Evolutionary conservation across 2,329 filamentous ascomycete genomes (phyloP).

Genomic region (Ophioceras dolichostomum): DNA sequence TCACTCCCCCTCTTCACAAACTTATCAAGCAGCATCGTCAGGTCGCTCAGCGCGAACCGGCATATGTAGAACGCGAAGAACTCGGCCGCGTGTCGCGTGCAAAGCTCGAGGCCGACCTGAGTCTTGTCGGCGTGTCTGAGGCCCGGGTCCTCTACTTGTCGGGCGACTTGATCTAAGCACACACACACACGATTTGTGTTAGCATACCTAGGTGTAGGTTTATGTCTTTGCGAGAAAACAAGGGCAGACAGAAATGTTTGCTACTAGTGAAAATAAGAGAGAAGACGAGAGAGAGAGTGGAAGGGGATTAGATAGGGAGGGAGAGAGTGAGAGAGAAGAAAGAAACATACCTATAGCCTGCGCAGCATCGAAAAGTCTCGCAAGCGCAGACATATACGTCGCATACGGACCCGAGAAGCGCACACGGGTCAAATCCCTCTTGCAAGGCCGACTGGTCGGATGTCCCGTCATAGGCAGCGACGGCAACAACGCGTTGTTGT

Average conservation of each 20-base stretch:
- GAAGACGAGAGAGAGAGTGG: too few species aligned
- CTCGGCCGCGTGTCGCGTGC: slow-evolving; percentile 84
- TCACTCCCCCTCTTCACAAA: slow-evolving; percentile 94
- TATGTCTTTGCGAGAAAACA: too few species aligned
- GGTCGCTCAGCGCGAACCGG: slow-evolving; percentile 81
- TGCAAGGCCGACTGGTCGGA: slow-evolving; percentile 54
- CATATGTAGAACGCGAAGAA: slow-evolving; percentile 98
- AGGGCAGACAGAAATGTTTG: neutral
- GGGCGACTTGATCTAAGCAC: slow-evolving; percentile 63
- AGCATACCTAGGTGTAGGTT: neutral
- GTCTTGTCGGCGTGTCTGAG: slow-evolving; percentile 86
- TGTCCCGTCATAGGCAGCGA: slow-evolving; percentile 66
- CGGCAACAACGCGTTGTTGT: slow-evolving; percentile 50
- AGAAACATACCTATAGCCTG: slow-evolving; percentile 74
- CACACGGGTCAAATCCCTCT: slow-evolving; percentile 55
- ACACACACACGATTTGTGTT: neutral
- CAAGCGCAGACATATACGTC: slow-evolving; percentile 83
- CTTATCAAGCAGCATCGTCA: slow-evolving; percentile 81
- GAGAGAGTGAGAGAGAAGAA: neutral
- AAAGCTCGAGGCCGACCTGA: slow-evolving; percentile 88
- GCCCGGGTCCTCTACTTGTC: slow-evolving; percentile 91
- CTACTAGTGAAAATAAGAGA: too few species aligned
- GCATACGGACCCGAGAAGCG: slow-evolving; percentile 75
- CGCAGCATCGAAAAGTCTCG: slow-evolving; percentile 81
- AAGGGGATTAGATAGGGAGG: too few species aligned